Evolutionary conservation across 257 asterid species (phyloP).

Genomic region (Jaltomata sinuosa): DNA sequence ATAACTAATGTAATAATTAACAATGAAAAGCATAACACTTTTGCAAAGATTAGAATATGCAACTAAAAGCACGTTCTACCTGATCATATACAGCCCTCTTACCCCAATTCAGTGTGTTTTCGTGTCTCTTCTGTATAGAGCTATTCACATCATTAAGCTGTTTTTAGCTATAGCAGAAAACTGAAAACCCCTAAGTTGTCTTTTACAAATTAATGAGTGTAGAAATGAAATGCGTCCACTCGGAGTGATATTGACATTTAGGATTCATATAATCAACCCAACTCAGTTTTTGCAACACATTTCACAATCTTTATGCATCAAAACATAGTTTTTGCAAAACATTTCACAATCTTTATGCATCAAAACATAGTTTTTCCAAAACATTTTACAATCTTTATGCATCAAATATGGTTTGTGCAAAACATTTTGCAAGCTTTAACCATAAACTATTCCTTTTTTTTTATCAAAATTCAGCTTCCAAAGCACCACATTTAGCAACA

Average conservation of each 20-base stretch:
- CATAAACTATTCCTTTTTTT: not conserved
- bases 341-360: not conserved
- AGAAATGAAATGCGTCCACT: not conserved
- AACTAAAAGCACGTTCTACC: not conserved
- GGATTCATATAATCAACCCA: not conserved
- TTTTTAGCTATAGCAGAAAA: not conserved
- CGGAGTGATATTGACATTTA: not conserved
- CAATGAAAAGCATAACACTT: not conserved
- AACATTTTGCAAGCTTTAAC: not conserved
- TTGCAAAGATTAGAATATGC: not conserved
- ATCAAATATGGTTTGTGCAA: not conserved
- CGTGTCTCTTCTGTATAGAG: not conserved
- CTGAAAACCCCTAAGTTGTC: not conserved
- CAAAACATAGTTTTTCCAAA: not conserved
- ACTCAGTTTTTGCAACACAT: not conserved
- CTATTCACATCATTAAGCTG: not conserved
- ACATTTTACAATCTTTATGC: not conserved
- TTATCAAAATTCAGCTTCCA: not conserved
- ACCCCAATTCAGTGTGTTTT: not conserved
- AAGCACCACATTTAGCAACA: not conserved
- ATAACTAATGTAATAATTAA: not conserved
- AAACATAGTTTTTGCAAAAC: not conserved
- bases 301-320: not conserved
- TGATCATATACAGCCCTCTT: not conserved
- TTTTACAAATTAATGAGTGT: not conserved